Evolutionary conservation across 192 early-diverging fungal genomes (phyloP).

Genomic region (Umbelopsis ramanniana): DNA sequence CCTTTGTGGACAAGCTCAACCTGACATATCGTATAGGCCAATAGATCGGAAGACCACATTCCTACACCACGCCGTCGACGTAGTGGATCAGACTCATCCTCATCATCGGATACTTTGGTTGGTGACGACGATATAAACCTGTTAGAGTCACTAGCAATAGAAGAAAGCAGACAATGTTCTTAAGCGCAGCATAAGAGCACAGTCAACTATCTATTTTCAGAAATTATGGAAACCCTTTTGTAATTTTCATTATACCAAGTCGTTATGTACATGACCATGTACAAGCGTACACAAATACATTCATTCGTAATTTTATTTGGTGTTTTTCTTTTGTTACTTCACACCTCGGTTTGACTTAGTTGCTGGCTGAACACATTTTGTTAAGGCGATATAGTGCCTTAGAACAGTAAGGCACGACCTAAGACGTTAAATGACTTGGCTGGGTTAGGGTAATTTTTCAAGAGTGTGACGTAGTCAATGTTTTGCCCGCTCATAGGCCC

Average conservation of each 20-base stretch:
- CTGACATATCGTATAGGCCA: background rate
- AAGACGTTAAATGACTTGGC: too few species aligned
- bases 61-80: background rate
- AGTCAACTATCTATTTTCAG: too few species aligned
- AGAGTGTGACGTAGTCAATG: conserved; percentile 21
- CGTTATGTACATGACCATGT: background rate
- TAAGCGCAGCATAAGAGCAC: too few species aligned
- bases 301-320: too few species aligned
- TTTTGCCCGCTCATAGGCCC: conserved; percentile 16
- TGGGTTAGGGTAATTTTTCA: conserved; percentile 11
- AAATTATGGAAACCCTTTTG: background rate
- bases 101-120: conserved; percentile 7
- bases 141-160: background rate
- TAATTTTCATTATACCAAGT: background rate
- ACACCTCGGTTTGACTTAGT: too few species aligned
- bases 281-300: background rate
- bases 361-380: too few species aligned
- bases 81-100: conserved; percentile 9
- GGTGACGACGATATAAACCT: background rate
- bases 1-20: background rate
- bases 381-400: too few species aligned
- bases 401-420: too few species aligned
- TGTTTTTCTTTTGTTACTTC: too few species aligned
- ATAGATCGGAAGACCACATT: background rate
- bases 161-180: background rate